Evolutionary conservation across 164 flowering plant genomes (phyloP).

Genomic region (Liquidambar formosana): DNA sequence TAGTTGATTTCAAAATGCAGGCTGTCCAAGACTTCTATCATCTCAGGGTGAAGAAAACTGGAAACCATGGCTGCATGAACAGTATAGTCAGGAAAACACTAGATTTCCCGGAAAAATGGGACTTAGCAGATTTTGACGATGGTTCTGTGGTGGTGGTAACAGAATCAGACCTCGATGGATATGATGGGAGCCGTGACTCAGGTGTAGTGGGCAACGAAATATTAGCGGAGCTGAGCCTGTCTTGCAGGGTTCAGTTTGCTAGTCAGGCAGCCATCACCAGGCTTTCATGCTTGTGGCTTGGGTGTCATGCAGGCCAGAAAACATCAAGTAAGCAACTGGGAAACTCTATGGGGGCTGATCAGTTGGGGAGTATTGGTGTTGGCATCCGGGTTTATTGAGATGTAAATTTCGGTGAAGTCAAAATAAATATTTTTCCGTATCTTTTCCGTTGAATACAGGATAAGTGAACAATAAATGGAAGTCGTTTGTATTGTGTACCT

Average conservation of each 20-base stretch:
- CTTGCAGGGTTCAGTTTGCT: conserved; percentile 59
- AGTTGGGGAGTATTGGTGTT: conserved; percentile 49
- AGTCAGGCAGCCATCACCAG: conserved; percentile 67
- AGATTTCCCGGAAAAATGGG: conserved; percentile 9
- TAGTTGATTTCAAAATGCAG: conserved; percentile 40
- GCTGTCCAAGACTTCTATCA: conserved; percentile 74
- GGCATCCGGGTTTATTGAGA: conserved; percentile 62
- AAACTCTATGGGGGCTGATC: conserved; percentile 39
- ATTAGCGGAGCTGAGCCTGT: conserved; percentile 59
- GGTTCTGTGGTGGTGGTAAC: conserved; percentile 71
- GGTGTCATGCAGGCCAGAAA: conserved; percentile 35
- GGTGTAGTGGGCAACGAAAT: conserved; percentile 37
- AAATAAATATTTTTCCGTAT: too few relatives aligned
- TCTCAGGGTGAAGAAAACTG: conserved; percentile 32
- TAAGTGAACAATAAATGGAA: too few relatives aligned
- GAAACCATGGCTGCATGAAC: conserved; percentile 10
- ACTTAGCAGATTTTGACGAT: conserved; percentile 58
- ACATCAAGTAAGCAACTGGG: conserved; percentile 28
- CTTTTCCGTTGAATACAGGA: too few relatives aligned
- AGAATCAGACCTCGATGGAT: conserved; percentile 78
- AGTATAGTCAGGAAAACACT: conserved; percentile 16
- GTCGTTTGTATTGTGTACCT: too few relatives aligned
- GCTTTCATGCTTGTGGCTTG: conserved; percentile 67
- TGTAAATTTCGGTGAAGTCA: too few relatives aligned
- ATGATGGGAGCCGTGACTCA: conserved; percentile 37